Conservation (phyloP, 2,329 filamentous ascomycete species). For the Colletotrichum simmondsii region DNA sequence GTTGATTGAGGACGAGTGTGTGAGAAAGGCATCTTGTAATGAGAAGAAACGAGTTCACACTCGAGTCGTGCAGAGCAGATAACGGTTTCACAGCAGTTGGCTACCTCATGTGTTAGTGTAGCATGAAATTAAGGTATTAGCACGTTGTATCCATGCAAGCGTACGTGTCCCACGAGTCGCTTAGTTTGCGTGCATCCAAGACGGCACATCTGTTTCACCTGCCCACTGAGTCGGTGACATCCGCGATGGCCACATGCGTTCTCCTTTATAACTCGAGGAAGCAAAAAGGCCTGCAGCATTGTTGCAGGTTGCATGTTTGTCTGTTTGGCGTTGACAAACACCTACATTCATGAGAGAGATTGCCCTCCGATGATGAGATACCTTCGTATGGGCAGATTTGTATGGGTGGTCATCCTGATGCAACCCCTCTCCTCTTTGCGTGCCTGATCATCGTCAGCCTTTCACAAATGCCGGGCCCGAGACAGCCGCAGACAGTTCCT, state of each 20-base stretch:
- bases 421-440: slow-evolving; percentile 21
- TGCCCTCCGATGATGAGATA: neutral
- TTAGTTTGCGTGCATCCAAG: neutral
- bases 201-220: slow-evolving; percentile 19
- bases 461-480: neutral
- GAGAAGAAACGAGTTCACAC: neutral
- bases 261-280: neutral
- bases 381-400: neutral
- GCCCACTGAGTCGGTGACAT: slow-evolving; percentile 3
- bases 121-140: slow-evolving; percentile 5
- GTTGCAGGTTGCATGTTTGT: neutral
- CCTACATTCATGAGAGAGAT: neutral
- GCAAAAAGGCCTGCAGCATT: neutral
- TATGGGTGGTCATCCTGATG: neutral
- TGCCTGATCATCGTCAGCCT: slow-evolving; percentile 26
- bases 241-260: neutral
- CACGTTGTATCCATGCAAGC: slow-evolving; percentile 1
- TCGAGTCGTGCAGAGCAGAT: slow-evolving; percentile 11
- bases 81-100: slow-evolving; percentile 15
- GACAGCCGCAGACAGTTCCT: neutral
- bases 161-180: slow-evolving; percentile 6
- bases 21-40: neutral
- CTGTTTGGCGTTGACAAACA: neutral
- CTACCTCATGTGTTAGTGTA: neutral
- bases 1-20: neutral